A percentile compares a stretch with the other conserved stretches of the same genome.
Conservation (phyloP, 331 rosid species). For the Spiraea crenata region DNA sequence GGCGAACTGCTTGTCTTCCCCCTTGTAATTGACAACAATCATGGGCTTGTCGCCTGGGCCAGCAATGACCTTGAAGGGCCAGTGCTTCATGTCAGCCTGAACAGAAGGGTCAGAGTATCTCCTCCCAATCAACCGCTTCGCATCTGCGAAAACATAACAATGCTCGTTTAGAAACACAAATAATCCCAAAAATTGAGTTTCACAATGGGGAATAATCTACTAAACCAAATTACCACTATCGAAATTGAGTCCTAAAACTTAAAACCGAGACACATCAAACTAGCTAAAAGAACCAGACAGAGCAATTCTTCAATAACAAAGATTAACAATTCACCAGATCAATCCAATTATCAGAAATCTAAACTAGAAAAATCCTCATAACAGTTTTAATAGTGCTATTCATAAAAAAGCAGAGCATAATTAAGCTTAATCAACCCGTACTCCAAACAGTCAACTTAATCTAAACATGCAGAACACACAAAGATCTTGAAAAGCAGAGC, state of each 20-base stretch:
- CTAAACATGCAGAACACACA: background rate
- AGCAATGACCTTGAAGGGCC: slow-evolving; percentile 70
- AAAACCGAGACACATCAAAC: background rate
- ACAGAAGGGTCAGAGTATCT: slow-evolving; percentile 59
- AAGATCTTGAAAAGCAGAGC: background rate
- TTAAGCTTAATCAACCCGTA: background rate
- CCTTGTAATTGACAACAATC: slow-evolving; percentile 66
- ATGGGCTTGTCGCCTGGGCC: slow-evolving; percentile 70
- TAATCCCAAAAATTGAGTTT: background rate
- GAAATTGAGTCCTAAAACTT: background rate
- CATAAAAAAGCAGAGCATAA: background rate
- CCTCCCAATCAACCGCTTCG: slow-evolving; percentile 74
- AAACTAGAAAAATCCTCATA: background rate
- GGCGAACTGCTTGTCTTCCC: slow-evolving; percentile 65
- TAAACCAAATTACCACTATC: background rate
- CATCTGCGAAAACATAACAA: slow-evolving; percentile 38
- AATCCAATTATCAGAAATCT: background rate
- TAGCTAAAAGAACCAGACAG: background rate
- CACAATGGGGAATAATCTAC: too few relatives aligned
- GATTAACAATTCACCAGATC: background rate
- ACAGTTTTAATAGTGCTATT: background rate
- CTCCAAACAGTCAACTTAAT: background rate
- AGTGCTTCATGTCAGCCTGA: slow-evolving; percentile 64
- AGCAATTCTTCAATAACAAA: background rate
- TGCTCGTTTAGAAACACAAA: background rate